Percentiles rank a stretch among this genome's conserved stretches.
These are phyloP conservation scores for Colletotrichum lupini DNA, from an alignment of 2,329 filamentous ascomycete species.

Conservation along the genomic window DNA sequence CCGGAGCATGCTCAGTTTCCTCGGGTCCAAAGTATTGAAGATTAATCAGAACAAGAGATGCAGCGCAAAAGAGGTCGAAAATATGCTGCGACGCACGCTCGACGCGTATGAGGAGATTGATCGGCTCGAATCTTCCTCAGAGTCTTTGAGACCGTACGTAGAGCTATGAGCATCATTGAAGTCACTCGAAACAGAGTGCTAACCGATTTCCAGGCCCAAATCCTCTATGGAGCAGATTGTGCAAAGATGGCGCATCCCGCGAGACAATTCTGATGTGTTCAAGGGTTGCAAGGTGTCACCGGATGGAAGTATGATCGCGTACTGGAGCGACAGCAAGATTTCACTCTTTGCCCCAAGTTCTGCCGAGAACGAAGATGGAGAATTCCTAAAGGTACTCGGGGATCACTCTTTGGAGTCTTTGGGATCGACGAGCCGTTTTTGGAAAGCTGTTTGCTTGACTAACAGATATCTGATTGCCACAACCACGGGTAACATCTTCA, in stretches of 20 bases:
- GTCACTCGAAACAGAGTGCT: neutral
- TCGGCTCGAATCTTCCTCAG: neutral
- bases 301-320: neutral
- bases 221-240: neutral
- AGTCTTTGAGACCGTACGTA: neutral
- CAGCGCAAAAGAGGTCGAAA: neutral
- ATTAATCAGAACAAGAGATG: neutral
- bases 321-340: constrained; percentile 1
- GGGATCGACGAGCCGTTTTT: neutral
- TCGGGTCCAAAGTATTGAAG: neutral
- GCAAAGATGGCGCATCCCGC: neutral
- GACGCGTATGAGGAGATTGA: neutral
- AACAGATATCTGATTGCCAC: constrained; percentile 8
- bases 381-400: neutral
- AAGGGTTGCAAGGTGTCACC: constrained; percentile 4
- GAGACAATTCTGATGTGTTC: neutral
- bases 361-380: neutral
- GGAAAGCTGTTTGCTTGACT: constrained; percentile 4
- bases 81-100: neutral
- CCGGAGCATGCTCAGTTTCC: neutral
- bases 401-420: neutral
- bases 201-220: neutral
- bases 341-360: neutral
- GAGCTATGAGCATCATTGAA: neutral
- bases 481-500: neutral